Percentiles rank a stretch among this genome's conserved stretches.
phyloP scores from a whole-genome alignment of 2,329 filamentous ascomycete species.

The Celoporthe dispersa region DNA sequence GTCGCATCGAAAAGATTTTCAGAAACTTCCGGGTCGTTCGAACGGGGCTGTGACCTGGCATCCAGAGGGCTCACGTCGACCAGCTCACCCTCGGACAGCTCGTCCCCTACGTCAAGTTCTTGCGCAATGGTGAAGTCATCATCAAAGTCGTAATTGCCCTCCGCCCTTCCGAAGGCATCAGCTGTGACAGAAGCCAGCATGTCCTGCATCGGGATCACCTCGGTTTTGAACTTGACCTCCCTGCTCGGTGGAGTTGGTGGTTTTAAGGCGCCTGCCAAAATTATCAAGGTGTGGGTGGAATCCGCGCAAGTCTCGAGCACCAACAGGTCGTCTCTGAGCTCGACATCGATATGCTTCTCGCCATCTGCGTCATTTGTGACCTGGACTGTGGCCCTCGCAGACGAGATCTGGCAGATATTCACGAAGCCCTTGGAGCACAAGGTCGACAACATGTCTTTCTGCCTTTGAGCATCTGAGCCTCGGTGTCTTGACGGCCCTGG shows the following conservation, averaged over 20 bases:
- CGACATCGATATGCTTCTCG: slow-evolving; percentile 74
- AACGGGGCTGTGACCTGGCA: slow-evolving; percentile 47
- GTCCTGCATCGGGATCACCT: slow-evolving; percentile 83
- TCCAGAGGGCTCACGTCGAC: slow-evolving; percentile 39
- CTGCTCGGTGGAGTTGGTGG: slow-evolving; percentile 84
- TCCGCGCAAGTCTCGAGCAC: slow-evolving; percentile 95
- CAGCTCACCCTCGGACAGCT: slow-evolving; percentile 43
- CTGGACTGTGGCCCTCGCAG: slow-evolving; percentile 71
- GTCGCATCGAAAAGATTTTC: slow-evolving; percentile 55
- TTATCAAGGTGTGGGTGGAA: slow-evolving; percentile 90
- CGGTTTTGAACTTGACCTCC: slow-evolving; percentile 83
- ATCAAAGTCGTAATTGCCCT: slow-evolving; percentile 66
- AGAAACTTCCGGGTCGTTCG: slow-evolving; percentile 46
- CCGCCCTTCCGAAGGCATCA: slow-evolving; percentile 72
- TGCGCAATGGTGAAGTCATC: slow-evolving; percentile 63
- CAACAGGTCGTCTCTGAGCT: slow-evolving; percentile 82
- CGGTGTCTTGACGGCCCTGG: slow-evolving; percentile 45
- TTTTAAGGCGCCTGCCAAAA: slow-evolving; percentile 76
- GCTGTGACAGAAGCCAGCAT: slow-evolving; percentile 89
- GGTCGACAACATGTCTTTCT: slow-evolving; percentile 57
- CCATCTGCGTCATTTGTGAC: slow-evolving; percentile 61
- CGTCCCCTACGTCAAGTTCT: slow-evolving; percentile 50
- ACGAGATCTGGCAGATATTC: slow-evolving; percentile 83
- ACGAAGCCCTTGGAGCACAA: slow-evolving; percentile 76
- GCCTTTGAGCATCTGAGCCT: slow-evolving; percentile 40